Base-by-base conservation (phyloP, 2,329 filamentous ascomycete genomes). In the Knoxdaviesia proteae region DNA sequence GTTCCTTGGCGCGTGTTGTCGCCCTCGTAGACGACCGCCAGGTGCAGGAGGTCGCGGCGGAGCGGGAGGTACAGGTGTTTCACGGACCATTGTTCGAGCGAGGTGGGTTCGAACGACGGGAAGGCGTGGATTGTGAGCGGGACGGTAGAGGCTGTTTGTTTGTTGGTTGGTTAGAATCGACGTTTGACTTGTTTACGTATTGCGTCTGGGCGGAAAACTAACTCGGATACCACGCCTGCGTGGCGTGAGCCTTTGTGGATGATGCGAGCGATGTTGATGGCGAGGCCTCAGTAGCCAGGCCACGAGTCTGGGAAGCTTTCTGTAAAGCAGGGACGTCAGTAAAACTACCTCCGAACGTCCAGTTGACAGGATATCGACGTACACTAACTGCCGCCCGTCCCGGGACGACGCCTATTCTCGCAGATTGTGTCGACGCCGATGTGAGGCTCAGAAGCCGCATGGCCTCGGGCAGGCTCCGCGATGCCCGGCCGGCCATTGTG, bases 11-110 rank as follows among this genome's bases (percentile, higher is more conserved):
- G 79, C 44, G 84, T 81, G 54, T 68, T 74, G 64, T 96, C 88
- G 50, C 83, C 90, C 64, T 98, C 90, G 67, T 80, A 96, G 51
- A 94, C 64, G 45, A 98, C 75, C 45, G 90, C 90, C 49, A 84
- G 76, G 64, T 98, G 88, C 43, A 98, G 77, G 49, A 98, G 76
- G 59, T 98, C 90, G 57, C 80, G 78, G 46, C 90, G 81, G 39
- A 94, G 70, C 3, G 90, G 90, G 34, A 96, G 74, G 55, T 82
- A 67, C 38, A 98, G 80, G 60, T 94, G 84, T 53, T 82, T 80
- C 47, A 76, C 66, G 36, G 81, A 77, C 67, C 87, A 96, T 53
- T 74, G 62, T 56, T 83, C 74, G 58, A 92, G 80, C 41, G 74
- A 68, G 40, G 76, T 65, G 30, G 90, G 90, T 60, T 94, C 86